Base-by-base conservation (phyloP, 2,329 filamentous ascomycete species). In the Bipolaris cookei region DNA sequence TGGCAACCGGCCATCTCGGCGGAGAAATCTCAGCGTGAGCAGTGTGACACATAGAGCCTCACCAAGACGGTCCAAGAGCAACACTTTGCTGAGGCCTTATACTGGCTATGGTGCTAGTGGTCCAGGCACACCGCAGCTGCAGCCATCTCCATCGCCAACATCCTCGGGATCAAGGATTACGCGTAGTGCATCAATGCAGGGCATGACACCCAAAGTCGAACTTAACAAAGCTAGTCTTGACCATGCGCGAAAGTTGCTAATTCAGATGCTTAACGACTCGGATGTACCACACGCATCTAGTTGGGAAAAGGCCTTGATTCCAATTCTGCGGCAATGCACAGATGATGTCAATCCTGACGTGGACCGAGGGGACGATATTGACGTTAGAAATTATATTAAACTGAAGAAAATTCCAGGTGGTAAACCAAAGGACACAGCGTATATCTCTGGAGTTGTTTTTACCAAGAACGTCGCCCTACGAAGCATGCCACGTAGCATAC, bases 341-440 rank as follows among this genome's bases (percentile, higher is more conserved):
- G 92, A 97, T 64, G 95, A 98, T 71, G 93, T 99, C 3, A 90
- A 96, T 61, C 95, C 95, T 1, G 91, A 98, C 74, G 91, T 97
- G 42, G 89, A 92, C 54, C 86, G 87, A 53, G 93, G 92, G 25
- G 95, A 99, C 74, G 91, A 95, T 71, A 98, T 99, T 83, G 95
- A 99, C 73, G 95, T 99, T 58, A 86, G 95, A 3, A 93, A 98
- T 73, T 99, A 97, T 71, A 92, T 99, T 61, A 99, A 99, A 74
- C 79, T 99, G 28, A 99, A 99, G 75, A 96, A 96, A 73, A 95
- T 99, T 11, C 91, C 93, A 0, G 94, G 95, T 14, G 94, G 93
- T 14, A 89, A 86, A 62, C 93, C 94, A 16, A 88, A 91, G 21
- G 94, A 99, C 76, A 98, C 94, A 6, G 88, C 89, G n/a, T 99